These are phyloP conservation scores for Ophiostoma ulmi DNA, from an alignment of 2,329 filamentous ascomycete genomes.

Conservation along the genomic window DNA sequence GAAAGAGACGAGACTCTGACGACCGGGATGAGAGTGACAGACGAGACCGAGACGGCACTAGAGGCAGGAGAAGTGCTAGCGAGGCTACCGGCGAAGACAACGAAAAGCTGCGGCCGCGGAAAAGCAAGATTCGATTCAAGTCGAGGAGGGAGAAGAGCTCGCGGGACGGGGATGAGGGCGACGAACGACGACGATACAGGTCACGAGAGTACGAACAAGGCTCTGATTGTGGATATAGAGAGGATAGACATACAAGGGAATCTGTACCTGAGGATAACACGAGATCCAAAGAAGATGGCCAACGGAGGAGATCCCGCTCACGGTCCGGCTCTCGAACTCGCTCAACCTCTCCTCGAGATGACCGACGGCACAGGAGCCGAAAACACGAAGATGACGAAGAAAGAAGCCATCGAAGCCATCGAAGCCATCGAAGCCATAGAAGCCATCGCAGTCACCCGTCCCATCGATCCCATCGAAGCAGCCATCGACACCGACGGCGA, in stretches of 20 bases:
- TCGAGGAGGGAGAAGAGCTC: not conserved
- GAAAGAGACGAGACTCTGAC: not conserved
- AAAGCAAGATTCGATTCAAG: slow-evolving; percentile 19
- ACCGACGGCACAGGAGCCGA: not conserved
- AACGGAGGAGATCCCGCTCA: not conserved
- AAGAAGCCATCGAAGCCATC: not conserved
- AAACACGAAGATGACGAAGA: not conserved
- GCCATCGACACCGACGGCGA: not conserved
- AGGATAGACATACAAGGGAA: not conserved
- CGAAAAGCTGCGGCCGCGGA: slow-evolving; percentile 15
- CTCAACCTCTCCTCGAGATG: not conserved
- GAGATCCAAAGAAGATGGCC: not conserved
- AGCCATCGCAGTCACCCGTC: not conserved
- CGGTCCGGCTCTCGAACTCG: not conserved
- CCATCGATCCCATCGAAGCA: not conserved
- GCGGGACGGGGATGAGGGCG: not conserved
- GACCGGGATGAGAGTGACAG: not conserved
- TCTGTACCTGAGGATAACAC: not conserved
- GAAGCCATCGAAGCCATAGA: not conserved
- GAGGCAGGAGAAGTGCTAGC: not conserved
- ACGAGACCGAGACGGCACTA: not conserved
- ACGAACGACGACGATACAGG: not conserved
- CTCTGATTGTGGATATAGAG: not conserved
- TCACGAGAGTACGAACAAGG: slow-evolving; percentile 1
- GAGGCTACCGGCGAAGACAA: not conserved